These are phyloP conservation scores for Quercus phellos DNA, from an alignment of 331 rosid species.

Conservation along the genomic window DNA sequence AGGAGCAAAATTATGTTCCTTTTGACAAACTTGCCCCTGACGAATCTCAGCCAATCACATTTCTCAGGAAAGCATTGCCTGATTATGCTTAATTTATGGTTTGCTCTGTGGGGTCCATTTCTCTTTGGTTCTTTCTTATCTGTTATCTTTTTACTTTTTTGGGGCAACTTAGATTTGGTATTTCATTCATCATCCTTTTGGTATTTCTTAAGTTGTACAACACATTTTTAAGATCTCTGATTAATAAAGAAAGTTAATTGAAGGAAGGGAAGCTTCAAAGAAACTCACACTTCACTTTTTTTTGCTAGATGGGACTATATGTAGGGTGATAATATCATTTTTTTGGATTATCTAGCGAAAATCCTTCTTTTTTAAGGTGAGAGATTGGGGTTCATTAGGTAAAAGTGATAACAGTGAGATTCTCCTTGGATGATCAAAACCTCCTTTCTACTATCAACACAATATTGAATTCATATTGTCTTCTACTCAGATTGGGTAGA, in stretches of 20 bases:
- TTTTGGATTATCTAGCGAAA: constrained; percentile 25
- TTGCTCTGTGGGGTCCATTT: constrained; percentile 20
- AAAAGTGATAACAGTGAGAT: constrained; percentile 29
- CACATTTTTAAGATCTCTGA: not conserved
- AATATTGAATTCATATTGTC: too few species aligned
- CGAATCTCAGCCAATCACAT: constrained; percentile 64
- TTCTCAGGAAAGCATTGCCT: constrained; percentile 81
- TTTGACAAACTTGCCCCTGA: constrained; percentile 68
- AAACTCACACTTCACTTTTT: constrained; percentile 4
- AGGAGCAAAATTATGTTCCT: constrained; percentile 61
- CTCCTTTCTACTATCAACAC: not conserved
- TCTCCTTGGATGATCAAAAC: constrained; percentile 19
- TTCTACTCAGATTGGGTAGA: not conserved
- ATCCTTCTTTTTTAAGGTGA: constrained; percentile 4
- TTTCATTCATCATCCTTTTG: constrained; percentile 22
- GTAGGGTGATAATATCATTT: constrained; percentile 19
- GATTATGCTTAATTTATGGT: constrained; percentile 55
- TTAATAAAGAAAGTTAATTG: constrained; percentile 20
- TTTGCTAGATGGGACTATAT: not conserved
- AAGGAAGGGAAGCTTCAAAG: constrained; percentile 23
- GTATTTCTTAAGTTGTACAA: not conserved
- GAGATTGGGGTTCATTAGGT: constrained; percentile 26
- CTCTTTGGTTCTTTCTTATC: constrained; percentile 23
- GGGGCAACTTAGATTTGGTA: constrained; percentile 33
- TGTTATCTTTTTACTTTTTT: constrained; percentile 23